Base-by-base conservation (phyloP, 495 filamentous ascomycete genomes). In the Lichina pygmaea region DNA sequence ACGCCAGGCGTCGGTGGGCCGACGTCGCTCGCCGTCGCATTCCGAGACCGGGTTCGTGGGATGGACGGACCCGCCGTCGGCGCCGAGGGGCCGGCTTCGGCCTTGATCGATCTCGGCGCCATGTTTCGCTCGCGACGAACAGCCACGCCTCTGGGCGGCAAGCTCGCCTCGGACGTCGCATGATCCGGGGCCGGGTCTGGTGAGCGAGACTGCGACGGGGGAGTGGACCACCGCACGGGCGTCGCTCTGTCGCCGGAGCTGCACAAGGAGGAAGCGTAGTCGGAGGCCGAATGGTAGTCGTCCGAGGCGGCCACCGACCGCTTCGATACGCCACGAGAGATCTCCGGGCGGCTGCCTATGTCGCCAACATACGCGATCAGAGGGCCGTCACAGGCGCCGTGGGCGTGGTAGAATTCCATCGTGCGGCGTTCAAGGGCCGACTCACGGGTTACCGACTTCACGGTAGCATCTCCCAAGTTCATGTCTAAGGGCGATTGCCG, bases 281-380 rank as follows among this genome's bases (percentile, higher is more conserved):
- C 70, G 31, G 67, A 68, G 52, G 74, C 62, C n/a, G 72, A 75
- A 53, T 71, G 74, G 56, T 77, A 77, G 58, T 77, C 70, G 60
- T 78, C 72, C 38, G 74, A 76, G 41, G 73, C 74, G 42, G 73
- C 62, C 44, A 72, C 58, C 41, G 72, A 78, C 51, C 74, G 75
- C 48, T 64, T 62, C 0, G 72, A 76, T 48, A 62, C 53, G 44
- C 64, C 58, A 47, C 67, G 64, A 15, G 63, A 55, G 40, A 77
- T 50, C 54, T 71, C 70, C 4, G 61, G 61, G 34, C 48, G 55
- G 48, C 52, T 59, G 43, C 60, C 61, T 62, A 51, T 39, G 13
- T 39, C 36, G 13, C 13, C 10, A 5, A 39, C 11, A 39, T 39
- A 39, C 13, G 10, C 36, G 13, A 15, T 39, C 36, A 11, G 13